Evolutionary conservation across 495 filamentous ascomycete species (phyloP).

Genomic region (Hyphodiscus hymeniophilus): DNA sequence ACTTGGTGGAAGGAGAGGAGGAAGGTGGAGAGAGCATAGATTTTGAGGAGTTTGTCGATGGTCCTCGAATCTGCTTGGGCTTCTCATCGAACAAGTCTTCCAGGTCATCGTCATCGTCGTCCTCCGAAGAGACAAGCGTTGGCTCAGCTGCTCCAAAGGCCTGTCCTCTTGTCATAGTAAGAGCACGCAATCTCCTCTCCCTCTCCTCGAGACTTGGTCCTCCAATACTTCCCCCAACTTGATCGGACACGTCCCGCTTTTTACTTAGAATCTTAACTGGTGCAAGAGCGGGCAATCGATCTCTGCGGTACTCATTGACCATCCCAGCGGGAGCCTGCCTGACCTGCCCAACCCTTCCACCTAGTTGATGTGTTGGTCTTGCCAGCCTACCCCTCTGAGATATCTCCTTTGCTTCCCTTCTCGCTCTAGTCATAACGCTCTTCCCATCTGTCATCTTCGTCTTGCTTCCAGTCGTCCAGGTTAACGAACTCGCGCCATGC

Average conservation of each 20-base stretch:
- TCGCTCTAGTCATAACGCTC: constrained; percentile 22
- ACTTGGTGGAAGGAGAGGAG: neutral
- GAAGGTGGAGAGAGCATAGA: neutral
- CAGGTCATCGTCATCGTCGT: constrained; percentile 8
- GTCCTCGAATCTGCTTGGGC: neutral
- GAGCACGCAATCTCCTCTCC: constrained; percentile 10
- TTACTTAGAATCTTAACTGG: constrained; percentile 12
- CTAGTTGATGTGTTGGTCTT: constrained; percentile 18
- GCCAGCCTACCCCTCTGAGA: constrained; percentile 10
- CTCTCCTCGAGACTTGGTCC: constrained; percentile 10
- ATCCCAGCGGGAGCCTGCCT: constrained; percentile 18
- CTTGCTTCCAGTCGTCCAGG: constrained; percentile 20
- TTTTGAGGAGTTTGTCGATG: too few relatives aligned
- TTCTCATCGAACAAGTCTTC: constrained; percentile 17
- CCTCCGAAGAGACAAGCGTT: constrained; percentile 7
- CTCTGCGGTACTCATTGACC: constrained; percentile 13
- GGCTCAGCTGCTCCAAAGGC: neutral
- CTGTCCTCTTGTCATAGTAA: constrained; percentile 3
- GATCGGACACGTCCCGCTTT: neutral
- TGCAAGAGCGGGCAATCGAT: constrained; percentile 9
- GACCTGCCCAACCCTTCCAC: constrained; percentile 8
- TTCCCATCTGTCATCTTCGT: constrained; percentile 24
- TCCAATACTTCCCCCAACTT: neutral
- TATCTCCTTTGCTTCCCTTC: constrained; percentile 27
- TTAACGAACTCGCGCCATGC: constrained; percentile 8